Percentiles rank a stretch among this genome's conserved stretches.
Conservation (phyloP, 768 basidiomycete genomes). For the Mycena belliarum region DNA sequence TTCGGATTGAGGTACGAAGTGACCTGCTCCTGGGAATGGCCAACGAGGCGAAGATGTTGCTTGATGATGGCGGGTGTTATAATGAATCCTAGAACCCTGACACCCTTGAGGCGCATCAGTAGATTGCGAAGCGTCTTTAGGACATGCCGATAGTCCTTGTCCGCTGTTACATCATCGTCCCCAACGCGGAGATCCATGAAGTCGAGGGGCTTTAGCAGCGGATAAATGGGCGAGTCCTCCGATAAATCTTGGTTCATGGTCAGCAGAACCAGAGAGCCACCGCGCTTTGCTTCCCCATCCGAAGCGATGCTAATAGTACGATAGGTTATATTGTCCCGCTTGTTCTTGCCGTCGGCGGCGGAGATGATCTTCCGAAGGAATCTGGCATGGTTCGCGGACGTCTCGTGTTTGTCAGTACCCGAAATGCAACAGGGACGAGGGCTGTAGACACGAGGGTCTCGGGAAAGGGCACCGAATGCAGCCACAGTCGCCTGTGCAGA, state of each 20-base stretch:
- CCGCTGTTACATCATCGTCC: background rate
- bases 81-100: background rate
- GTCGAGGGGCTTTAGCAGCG: background rate
- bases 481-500: constrained; percentile 15
- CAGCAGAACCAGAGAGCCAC: background rate
- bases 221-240: background rate
- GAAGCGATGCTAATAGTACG: background rate
- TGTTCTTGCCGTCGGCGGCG: background rate
- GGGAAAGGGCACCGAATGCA: constrained; percentile 14
- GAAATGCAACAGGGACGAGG: constrained; percentile 20
- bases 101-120: background rate
- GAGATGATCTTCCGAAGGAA: constrained; percentile 1
- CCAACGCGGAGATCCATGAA: constrained; percentile 3
- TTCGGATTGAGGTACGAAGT: constrained; percentile 27
- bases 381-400: constrained; percentile 6
- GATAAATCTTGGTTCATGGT: background rate
- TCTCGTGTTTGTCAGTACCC: constrained; percentile 23
- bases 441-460: constrained; percentile 7
- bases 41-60: background rate
- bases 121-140: background rate
- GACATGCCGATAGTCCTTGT: constrained; percentile 12
- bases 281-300: constrained; percentile 4
- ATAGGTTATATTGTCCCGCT: constrained; percentile 3
- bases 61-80: background rate
- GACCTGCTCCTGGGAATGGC: background rate